Percentiles rank a stretch among this genome's conserved stretches.
These are phyloP conservation scores for Dendrocalamus latiflorus DNA, from an alignment of 202 grass and related monocot species.

Conservation along the genomic window DNA sequence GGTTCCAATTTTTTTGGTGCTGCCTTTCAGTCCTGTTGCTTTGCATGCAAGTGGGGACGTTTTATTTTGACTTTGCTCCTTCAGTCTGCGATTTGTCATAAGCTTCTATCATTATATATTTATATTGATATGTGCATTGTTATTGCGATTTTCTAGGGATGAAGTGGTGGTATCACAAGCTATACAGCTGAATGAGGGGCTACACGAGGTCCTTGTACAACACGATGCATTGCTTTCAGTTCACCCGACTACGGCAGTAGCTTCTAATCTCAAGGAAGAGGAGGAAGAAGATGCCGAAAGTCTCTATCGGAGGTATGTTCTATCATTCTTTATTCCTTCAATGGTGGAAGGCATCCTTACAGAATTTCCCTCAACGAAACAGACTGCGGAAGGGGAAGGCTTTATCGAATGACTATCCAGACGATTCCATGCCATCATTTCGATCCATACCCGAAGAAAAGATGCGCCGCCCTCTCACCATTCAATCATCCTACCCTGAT, in stretches of 20 bases:
- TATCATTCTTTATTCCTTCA: neutral
- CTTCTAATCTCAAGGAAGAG: conserved; percentile 38
- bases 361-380: conserved; percentile 1
- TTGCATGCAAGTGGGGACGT: neutral
- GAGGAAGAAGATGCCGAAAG: conserved; percentile 96
- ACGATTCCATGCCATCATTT: conserved; percentile 24
- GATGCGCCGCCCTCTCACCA: conserved; percentile 70
- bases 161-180: conserved; percentile 68
- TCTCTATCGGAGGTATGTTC: conserved; percentile 62
- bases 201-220: conserved; percentile 60
- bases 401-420: conserved; percentile 52
- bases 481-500: conserved; percentile 44
- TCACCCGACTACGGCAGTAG: conserved; percentile 48
- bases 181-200: conserved; percentile 85
- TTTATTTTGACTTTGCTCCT: neutral
- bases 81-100: neutral
- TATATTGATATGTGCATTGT: neutral
- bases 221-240: conserved; percentile 86
- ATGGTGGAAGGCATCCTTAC: neutral
- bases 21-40: neutral
- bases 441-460: conserved; percentile 73
- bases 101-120: neutral
- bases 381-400: conserved; percentile 92
- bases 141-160: conserved; percentile 57
- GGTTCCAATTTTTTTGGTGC: neutral